Percentiles rank a stretch among this genome's conserved stretches.
Conservation (phyloP, 768 basidiomycete genomes). For the Cyclocybe cylindracea region DNA sequence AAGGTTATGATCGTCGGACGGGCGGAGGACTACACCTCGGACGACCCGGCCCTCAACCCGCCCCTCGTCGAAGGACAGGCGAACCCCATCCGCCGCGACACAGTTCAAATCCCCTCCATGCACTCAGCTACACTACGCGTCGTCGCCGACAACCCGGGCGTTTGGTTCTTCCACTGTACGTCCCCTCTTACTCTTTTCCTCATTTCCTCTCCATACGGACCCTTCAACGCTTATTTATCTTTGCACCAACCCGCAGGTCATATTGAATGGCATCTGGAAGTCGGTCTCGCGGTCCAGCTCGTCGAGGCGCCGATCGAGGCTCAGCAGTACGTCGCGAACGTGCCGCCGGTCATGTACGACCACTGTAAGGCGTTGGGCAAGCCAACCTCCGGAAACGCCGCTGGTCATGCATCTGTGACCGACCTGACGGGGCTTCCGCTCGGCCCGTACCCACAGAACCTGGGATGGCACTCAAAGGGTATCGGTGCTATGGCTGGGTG, state of each 20-base stretch:
- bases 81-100: conserved; percentile 95
- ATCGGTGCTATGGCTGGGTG: conserved; percentile 78
- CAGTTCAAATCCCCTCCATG: conserved; percentile 71
- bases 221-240: background rate
- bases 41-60: conserved; percentile 79
- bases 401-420: conserved; percentile 68
- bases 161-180: conserved; percentile 84
- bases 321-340: conserved; percentile 49
- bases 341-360: conserved; percentile 64
- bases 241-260: conserved; percentile 49
- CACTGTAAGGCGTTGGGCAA: conserved; percentile 69
- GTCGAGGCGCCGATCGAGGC: conserved; percentile 77
- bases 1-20: conserved; percentile 81
- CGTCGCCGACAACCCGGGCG: conserved; percentile 91
- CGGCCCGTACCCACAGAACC: conserved; percentile 73
- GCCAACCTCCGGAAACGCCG: conserved; percentile 81
- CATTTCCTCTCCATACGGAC: background rate
- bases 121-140: conserved; percentile 74
- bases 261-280: conserved; percentile 85
- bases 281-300: conserved; percentile 83
- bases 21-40: conserved; percentile 66
- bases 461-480: conserved; percentile 74
- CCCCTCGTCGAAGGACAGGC: conserved; percentile 72
- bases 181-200: conserved; percentile 7
- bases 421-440: conserved; percentile 66